Conservation (phyloP, 768 basidiomycete species). For the Mycena belliarum region DNA sequence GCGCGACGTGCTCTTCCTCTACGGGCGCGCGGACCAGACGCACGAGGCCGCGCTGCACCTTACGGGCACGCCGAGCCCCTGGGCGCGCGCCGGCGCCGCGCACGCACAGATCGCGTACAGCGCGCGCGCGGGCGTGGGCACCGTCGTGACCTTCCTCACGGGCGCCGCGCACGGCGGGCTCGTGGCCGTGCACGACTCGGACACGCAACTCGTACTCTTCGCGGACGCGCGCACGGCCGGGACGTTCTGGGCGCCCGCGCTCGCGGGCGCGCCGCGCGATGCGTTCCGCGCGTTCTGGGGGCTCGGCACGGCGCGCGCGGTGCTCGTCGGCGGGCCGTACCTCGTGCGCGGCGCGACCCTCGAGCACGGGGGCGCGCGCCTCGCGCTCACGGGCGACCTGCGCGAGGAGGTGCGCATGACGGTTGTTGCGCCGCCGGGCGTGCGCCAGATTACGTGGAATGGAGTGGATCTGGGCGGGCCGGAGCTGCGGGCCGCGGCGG, state of each 20-base stretch:
- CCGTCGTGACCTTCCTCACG: conserved; percentile 53
- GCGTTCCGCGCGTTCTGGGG: conserved; percentile 66
- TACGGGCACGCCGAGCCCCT: conserved; percentile 46
- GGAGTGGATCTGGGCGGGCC: conserved; percentile 45
- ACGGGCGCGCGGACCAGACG: conserved; percentile 53
- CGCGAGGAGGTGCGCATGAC: conserved; percentile 57
- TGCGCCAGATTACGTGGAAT: conserved; percentile 70
- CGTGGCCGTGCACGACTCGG: conserved; percentile 66
- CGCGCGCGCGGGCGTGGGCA: conserved; percentile 25
- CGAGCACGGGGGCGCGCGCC: conserved; percentile 33
- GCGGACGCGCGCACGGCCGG: conserved; percentile 66
- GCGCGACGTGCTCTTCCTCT: conserved; percentile 63
- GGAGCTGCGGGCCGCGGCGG: conserved; percentile 30
- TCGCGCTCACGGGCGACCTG: conserved; percentile 73
- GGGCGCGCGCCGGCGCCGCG: conserved; percentile 9
- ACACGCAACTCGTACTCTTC: conserved; percentile 66
- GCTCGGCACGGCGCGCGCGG: conserved; percentile 64
- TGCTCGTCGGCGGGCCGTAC: conserved; percentile 67
- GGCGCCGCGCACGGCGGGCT: conserved; percentile 50
- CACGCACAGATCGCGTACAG: not conserved
- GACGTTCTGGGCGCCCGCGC: conserved; percentile 76
- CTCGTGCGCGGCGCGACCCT: conserved; percentile 60
- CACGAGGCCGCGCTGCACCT: conserved; percentile 55
- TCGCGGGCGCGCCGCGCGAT: conserved; percentile 39
- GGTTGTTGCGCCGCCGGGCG: conserved; percentile 60